Percentiles rank a stretch among this genome's conserved stretches.
Conservation (phyloP, 768 basidiomycete genomes). For the Lentinula guzmanii region DNA sequence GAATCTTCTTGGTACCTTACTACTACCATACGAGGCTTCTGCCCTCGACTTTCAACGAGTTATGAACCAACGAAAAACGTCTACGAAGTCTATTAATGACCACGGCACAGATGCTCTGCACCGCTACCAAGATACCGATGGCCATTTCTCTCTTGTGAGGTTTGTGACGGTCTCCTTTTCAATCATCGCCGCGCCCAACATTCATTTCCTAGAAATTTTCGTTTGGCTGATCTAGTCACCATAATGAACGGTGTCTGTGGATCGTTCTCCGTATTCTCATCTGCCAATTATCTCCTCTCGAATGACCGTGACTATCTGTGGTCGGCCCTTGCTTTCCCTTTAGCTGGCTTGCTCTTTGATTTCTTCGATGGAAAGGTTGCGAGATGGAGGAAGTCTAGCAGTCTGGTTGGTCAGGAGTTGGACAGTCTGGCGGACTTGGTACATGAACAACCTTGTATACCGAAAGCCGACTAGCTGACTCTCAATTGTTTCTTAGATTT, state of each 20-base stretch:
- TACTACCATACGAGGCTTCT: conserved; percentile 1
- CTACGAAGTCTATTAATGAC: conserved; percentile 20
- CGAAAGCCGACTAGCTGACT: conserved; percentile 5
- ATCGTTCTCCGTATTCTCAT: conserved; percentile 90
- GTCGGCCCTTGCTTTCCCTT: conserved; percentile 82
- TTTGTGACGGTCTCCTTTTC: conserved; percentile 25
- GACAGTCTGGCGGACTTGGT: conserved; percentile 96
- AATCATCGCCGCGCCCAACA: conserved; percentile 12
- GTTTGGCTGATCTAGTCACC: conserved; percentile 95
- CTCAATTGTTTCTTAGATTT: conserved; percentile 53
- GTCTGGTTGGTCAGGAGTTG: conserved; percentile 95
- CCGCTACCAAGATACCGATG: conserved; percentile 83
- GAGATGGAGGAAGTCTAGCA: conserved; percentile 91
- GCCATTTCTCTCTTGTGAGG: conserved; percentile 98
- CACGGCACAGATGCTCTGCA: conserved; percentile 47
- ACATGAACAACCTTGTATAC: conserved; percentile 19
- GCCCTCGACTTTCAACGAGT: conserved; percentile 4
- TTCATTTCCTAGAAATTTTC: conserved; percentile 74
- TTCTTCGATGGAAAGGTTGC: conserved; percentile 98
- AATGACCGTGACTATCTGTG: conserved; percentile 76
- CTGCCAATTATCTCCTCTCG: conserved; percentile 80
- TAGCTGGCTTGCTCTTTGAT: conserved; percentile 96
- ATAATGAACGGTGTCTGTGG: conserved; percentile 99
- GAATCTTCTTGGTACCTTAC: background rate
- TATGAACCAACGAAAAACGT: conserved; percentile 49